phyloP scores from a whole-genome alignment of 75 land plant genomes.

The Selaginella moellendorffii region DNA sequence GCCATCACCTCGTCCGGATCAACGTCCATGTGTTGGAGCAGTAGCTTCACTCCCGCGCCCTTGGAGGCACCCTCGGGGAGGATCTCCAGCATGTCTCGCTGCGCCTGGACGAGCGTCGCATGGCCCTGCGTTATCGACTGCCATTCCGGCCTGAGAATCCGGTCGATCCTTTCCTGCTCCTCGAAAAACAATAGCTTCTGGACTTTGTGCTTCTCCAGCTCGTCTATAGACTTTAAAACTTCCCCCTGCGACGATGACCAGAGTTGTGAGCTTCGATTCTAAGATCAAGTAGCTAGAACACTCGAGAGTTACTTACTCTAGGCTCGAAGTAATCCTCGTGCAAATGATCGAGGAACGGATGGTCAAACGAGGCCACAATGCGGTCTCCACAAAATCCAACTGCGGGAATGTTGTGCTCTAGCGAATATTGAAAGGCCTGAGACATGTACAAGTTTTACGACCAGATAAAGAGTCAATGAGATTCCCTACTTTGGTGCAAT shows the following conservation, averaged over 20 bases:
- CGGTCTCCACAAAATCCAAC: slow-evolving; percentile 73
- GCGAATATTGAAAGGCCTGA: slow-evolving; percentile 72
- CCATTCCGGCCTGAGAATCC: slow-evolving; percentile 66
- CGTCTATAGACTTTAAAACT: neutral
- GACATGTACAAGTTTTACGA: neutral
- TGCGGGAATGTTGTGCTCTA: slow-evolving; percentile 52
- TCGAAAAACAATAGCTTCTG: slow-evolving; percentile 76
- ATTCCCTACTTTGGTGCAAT: slow-evolving; percentile 58
- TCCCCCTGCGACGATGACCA: neutral
- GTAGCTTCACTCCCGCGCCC: slow-evolving; percentile 63
- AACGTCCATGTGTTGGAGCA: slow-evolving; percentile 68
- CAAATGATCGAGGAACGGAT: slow-evolving; percentile 58
- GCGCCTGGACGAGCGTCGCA: slow-evolving; percentile 66
- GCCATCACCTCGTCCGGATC: slow-evolving; percentile 75
- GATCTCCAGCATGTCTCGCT: slow-evolving; percentile 72
- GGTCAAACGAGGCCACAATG: slow-evolving; percentile 66
- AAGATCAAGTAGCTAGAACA: too few species aligned
- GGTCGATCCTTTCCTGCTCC: slow-evolving; percentile 43
- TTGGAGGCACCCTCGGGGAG: slow-evolving; percentile 76
- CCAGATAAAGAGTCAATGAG: neutral
- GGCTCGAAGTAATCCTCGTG: slow-evolving; percentile 79
- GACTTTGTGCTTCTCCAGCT: neutral
- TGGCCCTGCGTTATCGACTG: slow-evolving; percentile 34
- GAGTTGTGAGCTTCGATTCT: too few species aligned
- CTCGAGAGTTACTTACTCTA: slow-evolving; percentile 39